phyloP scores from a whole-genome alignment of 805 yeast species.

The Komagataella ulmi region DNA sequence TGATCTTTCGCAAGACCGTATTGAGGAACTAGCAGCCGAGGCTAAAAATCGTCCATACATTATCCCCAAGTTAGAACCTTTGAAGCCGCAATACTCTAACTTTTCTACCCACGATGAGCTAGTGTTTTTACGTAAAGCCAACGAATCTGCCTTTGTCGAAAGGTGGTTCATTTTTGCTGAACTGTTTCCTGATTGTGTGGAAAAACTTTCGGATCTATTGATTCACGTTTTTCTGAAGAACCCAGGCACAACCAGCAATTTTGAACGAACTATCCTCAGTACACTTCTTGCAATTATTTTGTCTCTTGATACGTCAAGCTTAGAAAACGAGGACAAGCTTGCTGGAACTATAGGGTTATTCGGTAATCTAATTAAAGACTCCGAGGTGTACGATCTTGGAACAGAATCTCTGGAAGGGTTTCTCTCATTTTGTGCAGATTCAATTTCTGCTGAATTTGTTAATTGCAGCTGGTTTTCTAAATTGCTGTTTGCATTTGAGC shows the following conservation, averaged over 20 bases:
- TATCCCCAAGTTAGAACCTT: slow-evolving; percentile 13
- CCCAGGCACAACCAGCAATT: slow-evolving; percentile 17
- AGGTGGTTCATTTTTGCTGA: slow-evolving; percentile 29
- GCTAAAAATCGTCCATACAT: slow-evolving; percentile 11
- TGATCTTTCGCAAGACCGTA: slow-evolving; percentile 15
- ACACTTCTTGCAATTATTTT: slow-evolving; percentile 21
- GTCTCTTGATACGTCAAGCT: slow-evolving; percentile 17
- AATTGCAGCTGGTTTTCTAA: slow-evolving; percentile 46
- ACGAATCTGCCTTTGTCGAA: slow-evolving; percentile 23
- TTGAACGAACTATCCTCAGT: slow-evolving; percentile 21
- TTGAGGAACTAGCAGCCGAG: slow-evolving; percentile 12
- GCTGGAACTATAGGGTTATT: slow-evolving; percentile 29
- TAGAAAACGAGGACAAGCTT: slow-evolving; percentile 14
- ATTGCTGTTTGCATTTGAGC: slow-evolving; percentile 41
- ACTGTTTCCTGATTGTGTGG: slow-evolving; percentile 22
- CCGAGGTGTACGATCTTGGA: slow-evolving; percentile 20
- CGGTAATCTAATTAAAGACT: slow-evolving; percentile 26
- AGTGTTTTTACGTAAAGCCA: slow-evolving; percentile 21
- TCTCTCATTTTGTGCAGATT: slow-evolving; percentile 20
- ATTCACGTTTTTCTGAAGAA: slow-evolving; percentile 19
- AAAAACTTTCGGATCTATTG: slow-evolving; percentile 24
- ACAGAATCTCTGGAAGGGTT: slow-evolving; percentile 21
- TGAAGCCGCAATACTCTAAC: slow-evolving; percentile 23
- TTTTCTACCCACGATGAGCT: slow-evolving; percentile 26
- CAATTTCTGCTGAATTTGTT: slow-evolving; percentile 21